phyloP scores from a whole-genome alignment of 495 filamentous ascomycete genomes.

The Elaphomyces granulatus region DNA sequence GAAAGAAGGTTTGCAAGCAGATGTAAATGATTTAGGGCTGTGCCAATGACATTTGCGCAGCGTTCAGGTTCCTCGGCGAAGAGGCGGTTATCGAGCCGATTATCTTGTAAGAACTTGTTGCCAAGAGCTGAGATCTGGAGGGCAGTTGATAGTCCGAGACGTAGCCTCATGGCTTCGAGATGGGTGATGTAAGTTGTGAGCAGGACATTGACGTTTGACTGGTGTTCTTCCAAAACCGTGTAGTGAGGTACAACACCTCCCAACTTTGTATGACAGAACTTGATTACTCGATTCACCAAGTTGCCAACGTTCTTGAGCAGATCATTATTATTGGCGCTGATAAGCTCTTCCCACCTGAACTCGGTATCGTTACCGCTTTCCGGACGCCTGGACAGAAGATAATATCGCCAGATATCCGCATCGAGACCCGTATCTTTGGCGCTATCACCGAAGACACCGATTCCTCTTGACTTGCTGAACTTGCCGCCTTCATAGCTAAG shows the following conservation, averaged over 20 bases:
- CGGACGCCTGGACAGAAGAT: conserved; percentile 4
- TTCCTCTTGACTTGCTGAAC: conserved; percentile 81
- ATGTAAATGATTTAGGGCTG: conserved; percentile 11
- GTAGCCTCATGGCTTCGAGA: conserved; percentile 27
- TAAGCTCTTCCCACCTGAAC: conserved; percentile 10
- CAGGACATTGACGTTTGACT: conserved; percentile 20
- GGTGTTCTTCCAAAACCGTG: conserved; percentile 14
- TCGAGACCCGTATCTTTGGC: conserved; percentile 74
- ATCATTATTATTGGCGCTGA: conserved; percentile 9
- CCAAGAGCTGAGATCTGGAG: conserved; percentile 26
- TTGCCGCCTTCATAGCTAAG: conserved; percentile 93
- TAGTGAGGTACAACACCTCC: conserved; percentile 3
- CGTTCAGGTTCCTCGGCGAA: conserved; percentile 23
- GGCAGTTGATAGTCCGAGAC: conserved; percentile 20
- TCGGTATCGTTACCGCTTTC: conserved; percentile 8
- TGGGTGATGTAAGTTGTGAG: conserved; percentile 19
- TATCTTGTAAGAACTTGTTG: conserved; percentile 32
- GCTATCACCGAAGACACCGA: conserved; percentile 84
- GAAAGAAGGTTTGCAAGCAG: conserved; percentile 6
- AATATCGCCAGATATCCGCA: conserved; percentile 9
- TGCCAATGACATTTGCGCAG: conserved; percentile 29
- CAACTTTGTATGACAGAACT: conserved; percentile 6
- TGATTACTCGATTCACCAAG: conserved; percentile 8
- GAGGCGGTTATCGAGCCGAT: conserved; percentile 30
- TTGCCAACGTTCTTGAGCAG: conserved; percentile 10